These are phyloP conservation scores for Botrytis fragariae DNA, from an alignment of 2,329 filamentous ascomycete species.

Conservation along the genomic window DNA sequence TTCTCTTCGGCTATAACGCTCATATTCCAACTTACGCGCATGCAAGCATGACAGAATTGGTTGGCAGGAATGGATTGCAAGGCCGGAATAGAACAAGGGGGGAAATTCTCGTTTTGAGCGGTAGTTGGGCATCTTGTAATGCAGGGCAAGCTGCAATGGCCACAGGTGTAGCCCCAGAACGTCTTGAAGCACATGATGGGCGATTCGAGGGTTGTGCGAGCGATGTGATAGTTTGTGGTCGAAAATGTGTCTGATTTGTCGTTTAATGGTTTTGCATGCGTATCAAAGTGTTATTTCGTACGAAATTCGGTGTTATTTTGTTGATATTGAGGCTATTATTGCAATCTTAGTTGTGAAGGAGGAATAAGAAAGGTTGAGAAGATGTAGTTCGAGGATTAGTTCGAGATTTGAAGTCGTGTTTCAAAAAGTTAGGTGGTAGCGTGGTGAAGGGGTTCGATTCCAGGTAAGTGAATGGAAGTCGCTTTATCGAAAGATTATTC, in stretches of 20 bases:
- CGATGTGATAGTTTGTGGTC: background rate
- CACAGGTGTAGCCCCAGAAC: conserved; percentile 48
- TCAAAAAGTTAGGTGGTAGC: background rate
- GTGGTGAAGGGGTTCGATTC: conserved; percentile 10
- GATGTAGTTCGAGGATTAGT: background rate
- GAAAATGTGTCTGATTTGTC: background rate
- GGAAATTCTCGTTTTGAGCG: conserved; percentile 29
- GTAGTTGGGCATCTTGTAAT: conserved; percentile 44
- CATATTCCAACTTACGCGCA: conserved; percentile 36
- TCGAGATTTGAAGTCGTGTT: background rate
- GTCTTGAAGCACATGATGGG: conserved; percentile 47
- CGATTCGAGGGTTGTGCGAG: background rate
- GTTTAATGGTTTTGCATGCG: background rate
- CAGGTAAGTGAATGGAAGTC: conserved; percentile 1
- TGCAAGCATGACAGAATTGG: conserved; percentile 35
- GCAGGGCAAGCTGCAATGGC: conserved; percentile 45
- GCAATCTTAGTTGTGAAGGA: background rate
- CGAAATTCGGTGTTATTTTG: too few relatives aligned
- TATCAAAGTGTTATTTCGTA: background rate
- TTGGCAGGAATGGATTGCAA: conserved; percentile 30
- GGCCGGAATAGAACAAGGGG: conserved; percentile 33
- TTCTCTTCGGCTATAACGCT: conserved; percentile 32
- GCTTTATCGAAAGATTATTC: background rate
- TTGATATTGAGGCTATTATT: background rate
- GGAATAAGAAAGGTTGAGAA: background rate